Evolutionary conservation across 202 grass and related monocot genomes (phyloP), one percentile per base, ranked within the genome.

Genomic region (Brachypodium distachyon): DNA sequence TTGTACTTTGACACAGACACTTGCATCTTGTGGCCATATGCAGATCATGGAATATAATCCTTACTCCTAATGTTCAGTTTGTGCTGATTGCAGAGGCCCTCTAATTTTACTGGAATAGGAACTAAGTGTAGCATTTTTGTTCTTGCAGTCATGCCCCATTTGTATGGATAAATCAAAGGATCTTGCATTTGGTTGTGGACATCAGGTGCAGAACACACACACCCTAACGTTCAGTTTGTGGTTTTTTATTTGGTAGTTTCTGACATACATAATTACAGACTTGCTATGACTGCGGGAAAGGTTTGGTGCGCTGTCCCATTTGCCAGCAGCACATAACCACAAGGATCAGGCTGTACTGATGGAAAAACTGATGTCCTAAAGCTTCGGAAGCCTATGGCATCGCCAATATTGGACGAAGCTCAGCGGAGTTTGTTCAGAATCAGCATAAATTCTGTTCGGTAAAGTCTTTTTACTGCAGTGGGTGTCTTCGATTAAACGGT

Each of bases 151-250:
- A 25, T 97, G 94, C 39, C 81, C 84, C 19, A 94, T 92, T 73
- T 97, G 94, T 78, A 78, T 93, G 86, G 85, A 84, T 76, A 93
- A 86, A 84, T 59, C 84, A 1, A 97, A 94, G 72, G 91, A 97
- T 58, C 78, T 90, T 4, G 94, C 94, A 43, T 97, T 94, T 80
- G 91, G 94, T 59, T 97, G 94, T 73, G 94, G 94, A 58, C 94
- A 97, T 81, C 94, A 94, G 91, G 94, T 97, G 73, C 38, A 19
- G 17, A 57, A 81, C n/a, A n/a, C n/a, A n/a, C n/a, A n/a, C n/a
- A n/a, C n/a, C n/a, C n/a, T n/a, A n/a, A n/a, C n/a, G n/a, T n/a
- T n/a, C n/a, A n/a, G n/a, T n/a, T n/a, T n/a, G n/a, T n/a, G n/a
- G n/a, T n/a, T n/a, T 61, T 61, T 7, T 76, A 50, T 21, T 76